Percentiles rank a stretch among this genome's conserved stretches.
Conservation (phyloP, 2,329 filamentous ascomycete genomes). For the Clonostachys sp. region DNA sequence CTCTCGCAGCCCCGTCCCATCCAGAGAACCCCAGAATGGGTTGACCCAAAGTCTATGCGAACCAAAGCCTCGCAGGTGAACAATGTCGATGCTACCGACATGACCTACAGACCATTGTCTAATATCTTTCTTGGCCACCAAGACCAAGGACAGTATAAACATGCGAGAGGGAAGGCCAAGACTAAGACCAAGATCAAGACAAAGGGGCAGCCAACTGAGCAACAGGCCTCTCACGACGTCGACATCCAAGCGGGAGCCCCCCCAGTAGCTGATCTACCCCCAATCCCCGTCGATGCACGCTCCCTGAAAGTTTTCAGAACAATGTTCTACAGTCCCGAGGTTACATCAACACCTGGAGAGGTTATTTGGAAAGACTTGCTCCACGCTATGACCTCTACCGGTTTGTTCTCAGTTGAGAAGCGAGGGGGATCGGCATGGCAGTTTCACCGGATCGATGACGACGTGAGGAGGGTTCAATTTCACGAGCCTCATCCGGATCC, state of each 20-base stretch:
- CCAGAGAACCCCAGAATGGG: background rate
- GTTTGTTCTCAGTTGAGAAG: constrained; percentile 45
- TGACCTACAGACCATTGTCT: no score
- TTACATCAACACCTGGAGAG: constrained; percentile 35
- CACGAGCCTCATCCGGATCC: constrained; percentile 43
- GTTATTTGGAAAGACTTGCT: constrained; percentile 49
- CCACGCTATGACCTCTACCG: constrained; percentile 42
- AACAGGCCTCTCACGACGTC: background rate
- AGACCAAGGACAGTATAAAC: no score
- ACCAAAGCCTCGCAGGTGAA: background rate
- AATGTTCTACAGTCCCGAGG: constrained; percentile 33
- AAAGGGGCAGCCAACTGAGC: background rate
- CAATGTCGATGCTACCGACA: no score
- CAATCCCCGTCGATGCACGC: constrained; percentile 19
- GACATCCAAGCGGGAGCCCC: background rate
- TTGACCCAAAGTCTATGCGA: background rate
- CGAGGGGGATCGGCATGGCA: constrained; percentile 59
- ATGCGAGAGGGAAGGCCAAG: no score
- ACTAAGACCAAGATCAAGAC: no score
- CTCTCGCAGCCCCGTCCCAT: background rate
- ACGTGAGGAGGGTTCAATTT: constrained; percentile 48
- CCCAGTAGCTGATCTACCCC: background rate
- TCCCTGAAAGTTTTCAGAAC: constrained; percentile 26
- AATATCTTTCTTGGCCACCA: no score
- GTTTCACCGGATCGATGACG: constrained; percentile 37